These are phyloP conservation scores for Scutellaria barbata DNA, from an alignment of 257 asterid species.

Conservation along the genomic window DNA sequence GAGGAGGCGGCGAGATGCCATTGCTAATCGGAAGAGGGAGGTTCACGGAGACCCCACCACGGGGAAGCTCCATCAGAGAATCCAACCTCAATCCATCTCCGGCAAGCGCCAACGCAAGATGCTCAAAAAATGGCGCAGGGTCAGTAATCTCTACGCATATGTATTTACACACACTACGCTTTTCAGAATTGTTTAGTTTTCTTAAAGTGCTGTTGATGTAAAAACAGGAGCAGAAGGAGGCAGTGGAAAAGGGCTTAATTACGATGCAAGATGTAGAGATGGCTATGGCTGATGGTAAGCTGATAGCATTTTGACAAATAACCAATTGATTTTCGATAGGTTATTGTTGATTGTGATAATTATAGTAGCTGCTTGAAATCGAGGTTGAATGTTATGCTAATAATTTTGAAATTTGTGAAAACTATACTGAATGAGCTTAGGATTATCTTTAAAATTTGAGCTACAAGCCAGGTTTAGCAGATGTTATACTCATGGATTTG, in stretches of 20 bases:
- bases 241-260: slow-evolving; percentile 60
- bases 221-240: slow-evolving; percentile 80
- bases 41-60: slow-evolving; percentile 61
- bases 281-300: slow-evolving; percentile 63
- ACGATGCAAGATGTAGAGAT: slow-evolving; percentile 85
- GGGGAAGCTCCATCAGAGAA: slow-evolving; percentile 61
- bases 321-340: not conserved
- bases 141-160: slow-evolving; percentile 26
- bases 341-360: not conserved
- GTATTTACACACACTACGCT: not conserved
- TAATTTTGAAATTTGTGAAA: not conserved
- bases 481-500: no score
- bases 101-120: slow-evolving; percentile 92
- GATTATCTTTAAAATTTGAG: not conserved
- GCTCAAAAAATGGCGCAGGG: slow-evolving; percentile 85
- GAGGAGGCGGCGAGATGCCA: slow-evolving; percentile 68
- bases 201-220: not conserved
- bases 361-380: not conserved
- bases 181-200: not conserved
- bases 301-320: no score
- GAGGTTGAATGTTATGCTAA: not conserved
- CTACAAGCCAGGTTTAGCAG: no score
- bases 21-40: slow-evolving; percentile 59
- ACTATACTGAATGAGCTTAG: not conserved
- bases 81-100: slow-evolving; percentile 63